Evolutionary conservation across 768 basidiomycete genomes (phyloP).

Genomic region (Tulasnella sp.): DNA sequence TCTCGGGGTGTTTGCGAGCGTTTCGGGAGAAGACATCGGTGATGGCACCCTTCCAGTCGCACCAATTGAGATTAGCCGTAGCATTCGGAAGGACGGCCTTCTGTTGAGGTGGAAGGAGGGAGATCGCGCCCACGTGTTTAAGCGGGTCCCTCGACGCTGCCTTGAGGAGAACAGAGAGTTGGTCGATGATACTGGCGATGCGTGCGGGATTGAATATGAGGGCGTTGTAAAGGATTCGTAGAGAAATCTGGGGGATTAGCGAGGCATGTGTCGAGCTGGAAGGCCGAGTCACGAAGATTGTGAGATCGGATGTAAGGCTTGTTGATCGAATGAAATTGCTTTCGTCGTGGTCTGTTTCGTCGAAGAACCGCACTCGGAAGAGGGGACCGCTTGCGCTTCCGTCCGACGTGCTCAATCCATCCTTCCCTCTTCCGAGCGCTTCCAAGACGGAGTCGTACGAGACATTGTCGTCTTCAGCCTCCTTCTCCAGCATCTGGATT

Average conservation of each 20-base stretch:
- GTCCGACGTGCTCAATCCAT: conserved; percentile 42
- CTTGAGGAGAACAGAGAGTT: conserved; percentile 70
- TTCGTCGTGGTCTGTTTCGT: conserved; percentile 69
- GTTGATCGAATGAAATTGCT: conserved; percentile 73
- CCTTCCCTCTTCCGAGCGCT: conserved; percentile 58
- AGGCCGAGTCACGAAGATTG: conserved; percentile 75
- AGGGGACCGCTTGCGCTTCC: conserved; percentile 46
- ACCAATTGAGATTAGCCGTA: conserved; percentile 86
- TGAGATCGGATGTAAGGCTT: conserved; percentile 83
- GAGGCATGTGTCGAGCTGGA: conserved; percentile 59
- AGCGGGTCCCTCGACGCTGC: conserved; percentile 61
- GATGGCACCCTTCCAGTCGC: conserved; percentile 94
- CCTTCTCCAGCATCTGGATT: conserved; percentile 72
- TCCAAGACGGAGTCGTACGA: conserved; percentile 71
- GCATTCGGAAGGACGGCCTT: conserved; percentile 69
- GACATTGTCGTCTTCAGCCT: conserved; percentile 72
- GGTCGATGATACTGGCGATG: conserved; percentile 72
- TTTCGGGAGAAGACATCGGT: conserved; percentile 90
- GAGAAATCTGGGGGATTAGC: conserved; percentile 63
- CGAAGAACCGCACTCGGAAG: conserved; percentile 95
- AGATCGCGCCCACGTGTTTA: conserved; percentile 66
- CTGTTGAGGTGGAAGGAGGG: conserved; percentile 68
- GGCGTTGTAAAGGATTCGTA: conserved; percentile 90
- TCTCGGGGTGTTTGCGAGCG: conserved; percentile 67
- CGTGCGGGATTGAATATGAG: conserved; percentile 77